Conservation (phyloP, 2,329 filamentous ascomycete genomes). For the Juglanconis sp. region DNA sequence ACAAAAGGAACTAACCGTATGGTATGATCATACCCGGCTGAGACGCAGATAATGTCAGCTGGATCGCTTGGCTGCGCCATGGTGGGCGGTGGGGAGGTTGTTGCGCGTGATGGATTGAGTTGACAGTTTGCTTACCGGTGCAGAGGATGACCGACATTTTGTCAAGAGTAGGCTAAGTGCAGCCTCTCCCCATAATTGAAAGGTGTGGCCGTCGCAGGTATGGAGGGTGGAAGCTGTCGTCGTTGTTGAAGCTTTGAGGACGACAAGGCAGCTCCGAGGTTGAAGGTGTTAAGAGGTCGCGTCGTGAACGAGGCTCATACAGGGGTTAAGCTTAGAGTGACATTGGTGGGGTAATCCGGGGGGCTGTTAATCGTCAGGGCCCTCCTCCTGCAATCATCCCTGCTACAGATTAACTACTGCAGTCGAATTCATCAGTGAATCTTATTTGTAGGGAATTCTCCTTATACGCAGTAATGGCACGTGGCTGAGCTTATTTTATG, state of each 20-base stretch:
- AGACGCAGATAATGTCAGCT: slow-evolving; percentile 19
- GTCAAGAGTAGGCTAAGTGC: slow-evolving; percentile 13
- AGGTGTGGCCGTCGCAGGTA: slow-evolving; percentile 7
- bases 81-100: background rate
- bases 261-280: slow-evolving; percentile 3
- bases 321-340: slow-evolving; percentile 10
- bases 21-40: slow-evolving; percentile 62
- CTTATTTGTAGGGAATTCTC: too few species aligned
- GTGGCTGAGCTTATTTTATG: too few species aligned
- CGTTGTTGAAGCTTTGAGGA: background rate
- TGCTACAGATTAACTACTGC: background rate
- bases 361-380: background rate
- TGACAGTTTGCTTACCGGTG: slow-evolving; percentile 43
- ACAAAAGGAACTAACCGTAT: slow-evolving; percentile 46
- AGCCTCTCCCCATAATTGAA: slow-evolving; percentile 14
- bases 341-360: background rate
- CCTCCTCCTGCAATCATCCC: background rate
- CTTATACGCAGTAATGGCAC: too few species aligned
- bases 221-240: background rate
- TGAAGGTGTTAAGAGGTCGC: slow-evolving; percentile 5
- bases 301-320: slow-evolving; percentile 7
- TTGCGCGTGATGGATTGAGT: background rate
- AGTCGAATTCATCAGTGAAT: background rate
- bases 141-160: slow-evolving; percentile 61
- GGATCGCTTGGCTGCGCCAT: background rate